phyloP scores from a whole-genome alignment of 192 early-diverging fungal genomes.

The Coemansia biformis region DNA sequence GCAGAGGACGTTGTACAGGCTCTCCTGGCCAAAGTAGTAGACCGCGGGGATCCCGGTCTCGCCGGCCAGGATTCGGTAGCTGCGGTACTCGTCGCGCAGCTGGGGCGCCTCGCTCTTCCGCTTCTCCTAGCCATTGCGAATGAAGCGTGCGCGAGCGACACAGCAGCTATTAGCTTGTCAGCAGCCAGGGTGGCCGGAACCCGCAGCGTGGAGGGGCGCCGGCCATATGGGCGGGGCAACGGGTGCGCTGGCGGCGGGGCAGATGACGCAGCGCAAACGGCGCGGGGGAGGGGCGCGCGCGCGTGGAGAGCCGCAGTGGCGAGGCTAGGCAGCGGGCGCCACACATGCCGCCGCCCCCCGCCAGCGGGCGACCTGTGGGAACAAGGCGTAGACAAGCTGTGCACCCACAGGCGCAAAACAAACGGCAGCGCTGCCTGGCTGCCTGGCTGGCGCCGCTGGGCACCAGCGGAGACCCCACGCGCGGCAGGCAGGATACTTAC shows the following conservation, averaged over 20 bases:
- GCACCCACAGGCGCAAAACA: not conserved
- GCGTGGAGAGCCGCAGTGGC: not conserved
- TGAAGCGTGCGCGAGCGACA: not conserved
- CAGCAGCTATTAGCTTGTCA: not conserved
- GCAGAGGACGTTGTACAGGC: constrained; percentile 89
- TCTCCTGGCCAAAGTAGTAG: constrained; percentile 96
- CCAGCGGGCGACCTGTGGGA: too few species aligned
- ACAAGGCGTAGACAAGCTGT: not conserved
- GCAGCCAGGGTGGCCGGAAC: not conserved
- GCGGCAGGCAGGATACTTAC: constrained; percentile 26
- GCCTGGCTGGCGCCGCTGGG: too few species aligned
- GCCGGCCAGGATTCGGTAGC: constrained; percentile 88
- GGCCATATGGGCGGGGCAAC: not conserved
- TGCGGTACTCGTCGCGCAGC: constrained; percentile 90
- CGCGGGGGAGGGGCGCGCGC: not conserved
- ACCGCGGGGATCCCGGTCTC: constrained; percentile 81
- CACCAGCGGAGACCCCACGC: too few species aligned
- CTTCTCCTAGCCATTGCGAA: constrained; percentile 57
- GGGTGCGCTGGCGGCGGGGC: not conserved
- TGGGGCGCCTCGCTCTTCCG: constrained; percentile 96
- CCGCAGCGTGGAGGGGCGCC: not conserved
- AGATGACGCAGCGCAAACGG: not conserved
- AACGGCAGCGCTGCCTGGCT: not conserved
- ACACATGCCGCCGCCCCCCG: constrained; percentile 2
- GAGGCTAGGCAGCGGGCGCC: constrained; percentile 1